phyloP scores from a whole-genome alignment of 148 eudicot species.

The Vaccinium corymbosum region DNA sequence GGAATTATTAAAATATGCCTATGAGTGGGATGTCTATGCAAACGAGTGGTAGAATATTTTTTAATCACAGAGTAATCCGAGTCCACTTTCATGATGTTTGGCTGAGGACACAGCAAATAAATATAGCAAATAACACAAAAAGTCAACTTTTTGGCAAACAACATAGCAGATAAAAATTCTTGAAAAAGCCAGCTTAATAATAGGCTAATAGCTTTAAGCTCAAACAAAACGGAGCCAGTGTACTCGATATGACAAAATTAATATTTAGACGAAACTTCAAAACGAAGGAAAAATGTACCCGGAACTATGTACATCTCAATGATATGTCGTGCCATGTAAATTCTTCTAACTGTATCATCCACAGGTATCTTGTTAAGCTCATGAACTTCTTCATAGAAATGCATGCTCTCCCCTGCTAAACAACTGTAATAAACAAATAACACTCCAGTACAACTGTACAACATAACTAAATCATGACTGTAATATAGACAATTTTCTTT shows the following conservation, averaged over 20 bases:
- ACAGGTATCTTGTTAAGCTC: conserved; percentile 63
- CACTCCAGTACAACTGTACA: neutral
- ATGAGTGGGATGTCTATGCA: neutral
- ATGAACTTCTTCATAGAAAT: conserved; percentile 78
- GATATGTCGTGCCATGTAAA: conserved; percentile 88
- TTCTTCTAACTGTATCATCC: conserved; percentile 66
- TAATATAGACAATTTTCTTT: neutral
- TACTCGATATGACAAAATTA: too few species aligned
- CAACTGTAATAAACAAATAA: conserved; percentile 48
- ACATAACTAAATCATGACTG: neutral
- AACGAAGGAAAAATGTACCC: conserved; percentile 31
- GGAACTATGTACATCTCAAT: conserved; percentile 71
- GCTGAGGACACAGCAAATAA: neutral
- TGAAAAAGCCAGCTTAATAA: too few species aligned
- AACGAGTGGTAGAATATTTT: neutral
- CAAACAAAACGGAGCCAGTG: too few species aligned
- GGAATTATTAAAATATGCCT: conserved; percentile 1
- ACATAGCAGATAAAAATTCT: too few species aligned
- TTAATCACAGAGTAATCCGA: neutral
- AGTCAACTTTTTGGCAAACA: neutral
- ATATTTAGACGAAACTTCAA: neutral
- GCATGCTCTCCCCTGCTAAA: conserved; percentile 88
- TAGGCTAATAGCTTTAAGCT: too few species aligned
- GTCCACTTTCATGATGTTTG: neutral
- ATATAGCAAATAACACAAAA: neutral